Percentiles rank a stretch among this genome's conserved stretches.
phyloP scores from a whole-genome alignment of 2,329 filamentous ascomycete genomes.

The Dothideomycetidae sp. region DNA sequence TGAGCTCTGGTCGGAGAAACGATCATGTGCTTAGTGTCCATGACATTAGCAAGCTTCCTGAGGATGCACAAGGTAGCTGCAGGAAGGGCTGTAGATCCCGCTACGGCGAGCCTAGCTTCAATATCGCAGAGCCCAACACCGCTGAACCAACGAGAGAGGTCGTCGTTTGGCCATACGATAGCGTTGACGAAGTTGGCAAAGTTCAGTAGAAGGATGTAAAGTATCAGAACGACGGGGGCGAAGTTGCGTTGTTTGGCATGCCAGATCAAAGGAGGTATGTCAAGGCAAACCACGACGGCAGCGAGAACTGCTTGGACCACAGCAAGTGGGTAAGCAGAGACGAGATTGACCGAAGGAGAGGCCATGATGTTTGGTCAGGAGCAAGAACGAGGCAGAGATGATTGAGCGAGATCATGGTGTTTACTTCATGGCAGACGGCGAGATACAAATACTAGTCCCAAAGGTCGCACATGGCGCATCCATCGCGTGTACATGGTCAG shows the following conservation, averaged over 20 bases:
- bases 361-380: slow-evolving; percentile 4
- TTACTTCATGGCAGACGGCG: too few relatives aligned
- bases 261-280: slow-evolving; percentile 43
- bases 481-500: too few relatives aligned
- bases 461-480: too few relatives aligned
- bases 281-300: slow-evolving; percentile 36
- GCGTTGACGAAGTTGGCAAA: slow-evolving; percentile 46
- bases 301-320: slow-evolving; percentile 36
- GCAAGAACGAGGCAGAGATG: slow-evolving; percentile 2
- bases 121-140: slow-evolving; percentile 51
- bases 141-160: slow-evolving; percentile 41
- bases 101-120: slow-evolving; percentile 44
- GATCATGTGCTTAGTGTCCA: slow-evolving; percentile 43
- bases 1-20: slow-evolving; percentile 37
- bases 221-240: slow-evolving; percentile 41
- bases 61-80: slow-evolving; percentile 45
- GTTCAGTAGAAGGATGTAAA: slow-evolving; percentile 43
- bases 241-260: slow-evolving; percentile 48
- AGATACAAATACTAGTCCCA: slow-evolving; percentile 2
- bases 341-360: not conserved
- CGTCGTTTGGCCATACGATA: slow-evolving; percentile 48
- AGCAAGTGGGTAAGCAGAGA: slow-evolving; percentile 20
- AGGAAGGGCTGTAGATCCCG: slow-evolving; percentile 37
- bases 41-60: slow-evolving; percentile 43
- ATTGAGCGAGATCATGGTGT: too few relatives aligned